Conservation (phyloP, 2,329 filamentous ascomycete genomes). For the Penicillium oxalicum region DNA sequence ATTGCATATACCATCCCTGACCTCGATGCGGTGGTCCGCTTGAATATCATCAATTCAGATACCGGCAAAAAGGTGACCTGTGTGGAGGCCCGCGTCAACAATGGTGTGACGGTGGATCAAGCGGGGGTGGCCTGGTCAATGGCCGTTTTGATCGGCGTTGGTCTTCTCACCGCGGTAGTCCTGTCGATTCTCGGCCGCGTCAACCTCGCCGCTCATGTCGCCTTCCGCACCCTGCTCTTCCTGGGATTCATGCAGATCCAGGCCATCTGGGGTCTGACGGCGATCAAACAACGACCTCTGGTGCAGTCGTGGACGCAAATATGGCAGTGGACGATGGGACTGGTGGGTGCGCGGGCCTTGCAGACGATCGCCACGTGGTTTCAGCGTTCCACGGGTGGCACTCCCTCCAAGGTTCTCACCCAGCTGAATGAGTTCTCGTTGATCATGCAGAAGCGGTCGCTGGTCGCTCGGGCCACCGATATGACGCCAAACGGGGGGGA, state of each 20-base stretch:
- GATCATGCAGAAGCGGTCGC: slow-evolving; percentile 63
- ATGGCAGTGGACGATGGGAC: slow-evolving; percentile 96
- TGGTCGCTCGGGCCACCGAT: slow-evolving; percentile 24
- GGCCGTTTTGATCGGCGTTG: slow-evolving; percentile 77
- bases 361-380: slow-evolving; percentile 92
- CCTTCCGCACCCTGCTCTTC: slow-evolving; percentile 82
- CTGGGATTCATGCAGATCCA: slow-evolving; percentile 93
- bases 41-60: slow-evolving; percentile 8
- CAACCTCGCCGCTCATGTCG: slow-evolving; percentile 89
- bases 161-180: slow-evolving; percentile 74
- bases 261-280: slow-evolving; percentile 79
- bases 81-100: slow-evolving; percentile 35
- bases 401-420: slow-evolving; percentile 64
- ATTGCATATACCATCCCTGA: slow-evolving; percentile 82
- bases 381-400: slow-evolving; percentile 84
- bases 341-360: slow-evolving; percentile 77
- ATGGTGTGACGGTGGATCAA: slow-evolving; percentile 60
- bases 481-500: slow-evolving; percentile 32
- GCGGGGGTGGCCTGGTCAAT: slow-evolving; percentile 83
- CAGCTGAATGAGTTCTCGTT: slow-evolving; percentile 70
- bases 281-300: slow-evolving; percentile 74
- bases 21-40: slow-evolving; percentile 17
- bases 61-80: slow-evolving; percentile 9
- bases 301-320: slow-evolving; percentile 92
- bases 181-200: slow-evolving; percentile 85